These are phyloP conservation scores for Penicillium nordicum DNA, from an alignment of 2,329 filamentous ascomycete genomes.

Conservation along the genomic window DNA sequence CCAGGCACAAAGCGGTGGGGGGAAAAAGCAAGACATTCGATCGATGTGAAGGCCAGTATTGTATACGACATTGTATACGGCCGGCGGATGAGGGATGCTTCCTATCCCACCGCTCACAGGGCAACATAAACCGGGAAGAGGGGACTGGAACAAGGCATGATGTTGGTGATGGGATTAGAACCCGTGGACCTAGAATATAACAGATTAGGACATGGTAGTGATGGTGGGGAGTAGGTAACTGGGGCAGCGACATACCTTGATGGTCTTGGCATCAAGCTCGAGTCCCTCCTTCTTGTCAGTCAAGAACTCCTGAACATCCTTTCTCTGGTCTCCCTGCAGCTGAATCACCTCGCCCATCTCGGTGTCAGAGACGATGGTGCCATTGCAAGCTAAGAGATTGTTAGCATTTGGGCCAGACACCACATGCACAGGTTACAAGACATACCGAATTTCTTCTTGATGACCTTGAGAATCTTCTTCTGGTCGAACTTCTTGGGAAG, in stretches of 20 bases:
- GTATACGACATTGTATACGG: conserved; percentile 12
- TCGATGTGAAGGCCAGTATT: conserved; percentile 18
- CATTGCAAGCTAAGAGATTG: conserved; percentile 79
- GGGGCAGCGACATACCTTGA: conserved; percentile 64
- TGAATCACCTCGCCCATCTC: conserved; percentile 99
- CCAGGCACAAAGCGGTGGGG: conserved; percentile 27
- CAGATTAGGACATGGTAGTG: conserved; percentile 4
- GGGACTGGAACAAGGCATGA: conserved; percentile 43
- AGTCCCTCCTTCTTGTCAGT: conserved; percentile 93
- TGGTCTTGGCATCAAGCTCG: conserved; percentile 91
- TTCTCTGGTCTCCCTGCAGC: conserved; percentile 98
- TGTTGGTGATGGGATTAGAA: conserved; percentile 47
- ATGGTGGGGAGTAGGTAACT: background rate
- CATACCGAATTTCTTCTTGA: conserved; percentile 98
- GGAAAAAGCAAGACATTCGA: conserved; percentile 24
- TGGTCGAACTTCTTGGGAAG: conserved; percentile 98
- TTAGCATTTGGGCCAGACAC: conserved; percentile 17
- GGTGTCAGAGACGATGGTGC: conserved; percentile 92
- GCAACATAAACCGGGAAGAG: conserved; percentile 41
- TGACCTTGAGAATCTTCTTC: conserved; percentile 99
- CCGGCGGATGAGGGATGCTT: conserved; percentile 29
- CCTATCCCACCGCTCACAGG: conserved; percentile 38
- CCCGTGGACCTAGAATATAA: conserved; percentile 46
- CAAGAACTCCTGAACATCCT: conserved; percentile 97
- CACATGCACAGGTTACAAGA: conserved; percentile 8